These are phyloP conservation scores for Chrysochromulina tobinii DNA, from an alignment of 78 protist genomes.

Conservation along the genomic window DNA sequence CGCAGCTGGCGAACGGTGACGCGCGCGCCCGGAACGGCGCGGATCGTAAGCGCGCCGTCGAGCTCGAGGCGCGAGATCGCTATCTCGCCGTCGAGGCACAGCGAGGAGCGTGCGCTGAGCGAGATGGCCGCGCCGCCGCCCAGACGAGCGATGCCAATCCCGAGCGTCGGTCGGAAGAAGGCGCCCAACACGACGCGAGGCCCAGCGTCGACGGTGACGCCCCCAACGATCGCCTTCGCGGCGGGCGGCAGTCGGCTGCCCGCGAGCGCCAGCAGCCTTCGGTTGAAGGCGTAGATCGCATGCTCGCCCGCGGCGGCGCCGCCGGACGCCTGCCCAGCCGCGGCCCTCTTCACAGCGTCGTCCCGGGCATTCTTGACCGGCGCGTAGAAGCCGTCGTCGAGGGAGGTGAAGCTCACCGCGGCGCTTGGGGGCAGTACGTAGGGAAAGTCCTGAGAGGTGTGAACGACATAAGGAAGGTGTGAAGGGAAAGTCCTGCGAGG, in stretches of 20 bases:
- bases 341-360: constrained; percentile 44
- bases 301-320: constrained; percentile 16
- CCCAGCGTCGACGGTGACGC: not conserved
- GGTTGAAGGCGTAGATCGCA: not conserved
- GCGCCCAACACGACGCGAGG: not conserved
- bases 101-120: not conserved
- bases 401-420: constrained; percentile 45
- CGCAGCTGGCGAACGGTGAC: not conserved
- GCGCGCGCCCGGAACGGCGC: not conserved
- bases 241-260: not conserved
- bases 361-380: constrained; percentile 52
- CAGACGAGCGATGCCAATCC: not conserved
- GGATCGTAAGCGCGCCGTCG: not conserved
- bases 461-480: too few relatives aligned
- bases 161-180: not conserved
- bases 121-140: not conserved
- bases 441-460: constrained; percentile 5
- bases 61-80: not conserved
- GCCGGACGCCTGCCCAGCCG: not conserved
- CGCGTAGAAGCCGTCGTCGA: constrained; percentile 16
- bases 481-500: too few relatives aligned
- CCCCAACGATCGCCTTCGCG: not conserved
- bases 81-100: not conserved
- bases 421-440: not conserved
- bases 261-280: too few relatives aligned